These are phyloP conservation scores for Ceratobasidium sp. DNA, from an alignment of 1,284 basidiomycete species.

Conservation along the genomic window DNA sequence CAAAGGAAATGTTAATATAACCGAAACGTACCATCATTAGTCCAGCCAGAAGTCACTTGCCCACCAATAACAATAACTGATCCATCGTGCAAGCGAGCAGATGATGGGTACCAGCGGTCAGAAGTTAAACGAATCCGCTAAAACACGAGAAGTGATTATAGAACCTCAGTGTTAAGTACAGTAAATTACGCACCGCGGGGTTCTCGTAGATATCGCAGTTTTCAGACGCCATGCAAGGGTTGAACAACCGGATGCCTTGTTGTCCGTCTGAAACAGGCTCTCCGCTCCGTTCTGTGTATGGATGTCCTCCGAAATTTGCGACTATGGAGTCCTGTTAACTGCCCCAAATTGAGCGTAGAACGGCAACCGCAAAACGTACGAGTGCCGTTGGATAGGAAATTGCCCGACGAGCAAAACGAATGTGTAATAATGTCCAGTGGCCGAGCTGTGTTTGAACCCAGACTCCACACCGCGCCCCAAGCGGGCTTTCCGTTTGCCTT, in stretches of 20 bases:
- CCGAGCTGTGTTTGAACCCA: constrained; percentile 6
- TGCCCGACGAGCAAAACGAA: constrained; percentile 24
- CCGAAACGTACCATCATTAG: constrained; percentile 73
- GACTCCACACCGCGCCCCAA: constrained; percentile 21
- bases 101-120: constrained; percentile 83
- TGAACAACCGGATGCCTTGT: constrained; percentile 79
- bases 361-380: neutral
- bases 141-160: neutral
- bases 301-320: constrained; percentile 20
- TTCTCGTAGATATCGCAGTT: constrained; percentile 75
- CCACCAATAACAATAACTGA: constrained; percentile 86
- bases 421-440: constrained; percentile 21
- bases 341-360: neutral
- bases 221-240: constrained; percentile 70
- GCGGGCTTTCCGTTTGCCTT: constrained; percentile 17
- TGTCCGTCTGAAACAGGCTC: constrained; percentile 65
- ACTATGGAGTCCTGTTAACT: neutral
- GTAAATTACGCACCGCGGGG: constrained; percentile 56
- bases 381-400: constrained; percentile 26
- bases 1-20: neutral
- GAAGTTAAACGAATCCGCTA: constrained; percentile 74
- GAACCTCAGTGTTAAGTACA: neutral
- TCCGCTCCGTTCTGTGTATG: constrained; percentile 22
- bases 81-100: constrained; percentile 77
- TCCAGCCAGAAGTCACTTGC: constrained; percentile 83